Conservation (phyloP, 441 rosid species). For the Erodium moschatum region DNA sequence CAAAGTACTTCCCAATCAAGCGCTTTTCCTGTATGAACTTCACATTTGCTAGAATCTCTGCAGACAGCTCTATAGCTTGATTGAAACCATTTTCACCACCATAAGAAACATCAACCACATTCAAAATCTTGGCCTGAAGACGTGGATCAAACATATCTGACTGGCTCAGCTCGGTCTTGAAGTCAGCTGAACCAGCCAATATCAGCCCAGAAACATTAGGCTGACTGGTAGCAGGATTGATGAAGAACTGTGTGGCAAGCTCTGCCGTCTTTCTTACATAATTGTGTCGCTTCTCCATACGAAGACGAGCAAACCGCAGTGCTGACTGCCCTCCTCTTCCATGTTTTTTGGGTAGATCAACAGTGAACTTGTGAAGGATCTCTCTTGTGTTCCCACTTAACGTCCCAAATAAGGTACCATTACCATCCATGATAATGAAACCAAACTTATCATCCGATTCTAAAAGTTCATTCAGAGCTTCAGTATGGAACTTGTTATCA, state of each 20-base stretch:
- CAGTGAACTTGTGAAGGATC: constrained; percentile 18
- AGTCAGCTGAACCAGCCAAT: constrained; percentile 20
- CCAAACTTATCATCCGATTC: constrained; percentile 18
- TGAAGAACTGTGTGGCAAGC: constrained; percentile 14
- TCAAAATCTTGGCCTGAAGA: constrained; percentile 18
- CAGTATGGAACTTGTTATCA: constrained; percentile 23
- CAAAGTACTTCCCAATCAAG: constrained; percentile 15
- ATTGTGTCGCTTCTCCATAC: constrained; percentile 20
- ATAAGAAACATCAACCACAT: constrained; percentile 16
- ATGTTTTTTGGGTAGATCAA: constrained; percentile 21
- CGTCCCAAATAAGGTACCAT: constrained; percentile 19
- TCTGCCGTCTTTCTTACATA: constrained; percentile 19
- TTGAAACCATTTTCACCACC: constrained; percentile 21
- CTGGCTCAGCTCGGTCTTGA: constrained; percentile 21
- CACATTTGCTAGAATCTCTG: constrained; percentile 14
- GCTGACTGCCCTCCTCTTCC: constrained; percentile 23
- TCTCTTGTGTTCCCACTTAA: constrained; percentile 13
- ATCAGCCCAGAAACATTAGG: constrained; percentile 17
- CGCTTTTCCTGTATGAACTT: constrained; percentile 17
- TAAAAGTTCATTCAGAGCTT: constrained; percentile 19
- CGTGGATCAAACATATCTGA: constrained; percentile 18
- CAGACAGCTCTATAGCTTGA: constrained; percentile 16
- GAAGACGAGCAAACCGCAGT: constrained; percentile 16
- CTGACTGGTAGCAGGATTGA: constrained; percentile 15
- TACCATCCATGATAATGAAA: constrained; percentile 19